Conservation (phyloP, 2,329 filamentous ascomycete genomes). For the Neopestalotiopsis rosae region DNA sequence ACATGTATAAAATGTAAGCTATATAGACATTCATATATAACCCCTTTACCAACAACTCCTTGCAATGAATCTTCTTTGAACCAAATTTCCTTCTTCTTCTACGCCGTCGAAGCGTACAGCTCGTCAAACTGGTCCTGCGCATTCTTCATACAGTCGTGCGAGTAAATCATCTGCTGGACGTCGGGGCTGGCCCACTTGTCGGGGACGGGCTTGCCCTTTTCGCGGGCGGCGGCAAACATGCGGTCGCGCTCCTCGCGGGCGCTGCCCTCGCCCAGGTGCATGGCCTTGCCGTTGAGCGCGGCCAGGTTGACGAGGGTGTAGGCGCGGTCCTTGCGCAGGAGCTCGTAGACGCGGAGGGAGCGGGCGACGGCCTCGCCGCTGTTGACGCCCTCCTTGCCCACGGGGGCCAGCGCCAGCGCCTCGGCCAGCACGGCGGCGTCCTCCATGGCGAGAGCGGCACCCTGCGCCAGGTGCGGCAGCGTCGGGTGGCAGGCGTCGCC, state of each 20-base stretch:
- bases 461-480: constrained; percentile 70
- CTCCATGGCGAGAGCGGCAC: constrained; percentile 72
- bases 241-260: constrained; percentile 64
- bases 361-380: constrained; percentile 48
- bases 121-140: constrained; percentile 57
- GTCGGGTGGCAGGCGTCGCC: constrained; percentile 73
- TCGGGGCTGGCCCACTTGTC: constrained; percentile 76
- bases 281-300: constrained; percentile 54
- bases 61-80: too few relatives aligned
- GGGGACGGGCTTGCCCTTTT: constrained; percentile 56
- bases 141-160: constrained; percentile 64
- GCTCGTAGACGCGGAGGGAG: constrained; percentile 60
- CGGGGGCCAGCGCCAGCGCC: constrained; percentile 46
- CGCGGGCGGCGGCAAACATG: constrained; percentile 57
- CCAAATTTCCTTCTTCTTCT: too few relatives aligned
- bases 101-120: constrained; percentile 39
- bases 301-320: constrained; percentile 59
- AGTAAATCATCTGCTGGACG: constrained; percentile 70
- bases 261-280: constrained; percentile 64
- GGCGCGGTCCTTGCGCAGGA: constrained; percentile 60
- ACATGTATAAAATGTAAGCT: too few relatives aligned
- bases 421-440: constrained; percentile 67
- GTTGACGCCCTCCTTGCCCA: constrained; percentile 25
- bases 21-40: too few relatives aligned
- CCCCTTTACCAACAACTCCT: too few relatives aligned